Evolutionary conservation across 106 monocot genomes (phyloP).

Genomic region (Dactylorhiza incarnata): DNA sequence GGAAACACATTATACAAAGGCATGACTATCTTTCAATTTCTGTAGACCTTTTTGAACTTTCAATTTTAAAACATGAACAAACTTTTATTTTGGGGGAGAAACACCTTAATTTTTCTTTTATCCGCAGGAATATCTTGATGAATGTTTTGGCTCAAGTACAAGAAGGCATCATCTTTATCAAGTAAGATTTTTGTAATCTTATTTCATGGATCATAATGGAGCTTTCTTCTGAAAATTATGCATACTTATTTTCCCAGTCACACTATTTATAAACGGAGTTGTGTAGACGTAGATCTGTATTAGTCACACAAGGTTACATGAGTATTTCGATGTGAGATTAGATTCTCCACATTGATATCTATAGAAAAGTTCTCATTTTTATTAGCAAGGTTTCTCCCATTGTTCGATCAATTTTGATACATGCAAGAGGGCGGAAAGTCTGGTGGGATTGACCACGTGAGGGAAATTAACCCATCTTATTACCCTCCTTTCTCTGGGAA

Average conservation of each 20-base stretch:
- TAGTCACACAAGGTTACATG: too few species aligned
- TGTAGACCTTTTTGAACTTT: background rate
- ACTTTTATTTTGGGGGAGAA: background rate
- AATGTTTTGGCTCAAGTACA: conserved; percentile 59
- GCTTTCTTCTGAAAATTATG: background rate
- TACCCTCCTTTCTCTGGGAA: too few species aligned
- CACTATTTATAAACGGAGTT: background rate
- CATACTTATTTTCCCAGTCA: background rate
- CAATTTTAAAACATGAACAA: background rate
- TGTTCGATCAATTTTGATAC: too few species aligned
- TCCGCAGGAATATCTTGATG: conserved; percentile 91
- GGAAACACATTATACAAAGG: conserved; percentile 93
- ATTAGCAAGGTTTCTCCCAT: too few species aligned
- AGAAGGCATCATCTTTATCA: conserved; percentile 71
- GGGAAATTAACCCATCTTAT: too few species aligned
- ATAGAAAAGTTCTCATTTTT: too few species aligned
- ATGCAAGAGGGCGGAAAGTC: too few species aligned
- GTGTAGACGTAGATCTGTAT: background rate
- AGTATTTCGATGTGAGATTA: too few species aligned
- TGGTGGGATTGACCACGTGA: too few species aligned
- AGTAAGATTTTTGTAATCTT: conserved; percentile 36
- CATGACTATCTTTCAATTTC: conserved; percentile 18
- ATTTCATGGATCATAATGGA: background rate
- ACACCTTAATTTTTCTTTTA: background rate
- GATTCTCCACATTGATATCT: too few species aligned